phyloP scores from a whole-genome alignment of 306 rosid genomes.

The Erythrophleum fordii region DNA sequence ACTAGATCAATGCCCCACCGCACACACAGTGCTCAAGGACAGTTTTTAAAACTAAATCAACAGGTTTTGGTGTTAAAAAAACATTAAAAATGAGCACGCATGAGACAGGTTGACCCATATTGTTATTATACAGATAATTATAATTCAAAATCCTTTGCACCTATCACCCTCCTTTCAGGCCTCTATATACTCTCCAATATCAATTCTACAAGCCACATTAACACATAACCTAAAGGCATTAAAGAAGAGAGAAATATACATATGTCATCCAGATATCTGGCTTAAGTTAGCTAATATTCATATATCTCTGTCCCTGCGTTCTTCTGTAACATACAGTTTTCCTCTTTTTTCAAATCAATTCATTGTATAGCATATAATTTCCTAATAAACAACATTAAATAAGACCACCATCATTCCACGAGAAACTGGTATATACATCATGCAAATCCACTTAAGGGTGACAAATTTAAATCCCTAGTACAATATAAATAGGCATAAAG shows the following conservation, averaged over 20 bases:
- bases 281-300: background rate
- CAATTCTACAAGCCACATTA: background rate
- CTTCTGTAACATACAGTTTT: background rate
- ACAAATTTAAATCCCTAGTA: conserved; percentile 3
- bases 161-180: background rate
- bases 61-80: background rate
- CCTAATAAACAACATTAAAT: background rate
- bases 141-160: background rate
- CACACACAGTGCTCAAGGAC: background rate
- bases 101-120: background rate
- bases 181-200: background rate
- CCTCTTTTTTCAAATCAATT: background rate
- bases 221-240: background rate
- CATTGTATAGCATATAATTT: background rate
- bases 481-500: conserved; percentile 7
- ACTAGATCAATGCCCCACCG: background rate
- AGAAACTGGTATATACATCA: conserved; percentile 8
- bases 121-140: background rate
- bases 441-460: background rate
- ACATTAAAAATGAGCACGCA: background rate
- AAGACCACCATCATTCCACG: background rate
- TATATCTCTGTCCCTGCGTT: background rate
- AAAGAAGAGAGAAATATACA: background rate
- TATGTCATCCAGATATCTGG: background rate
- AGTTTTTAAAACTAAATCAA: background rate